These are phyloP conservation scores for Panaeolus cyanescens DNA, from an alignment of 768 basidiomycete species.

Conservation along the genomic window DNA sequence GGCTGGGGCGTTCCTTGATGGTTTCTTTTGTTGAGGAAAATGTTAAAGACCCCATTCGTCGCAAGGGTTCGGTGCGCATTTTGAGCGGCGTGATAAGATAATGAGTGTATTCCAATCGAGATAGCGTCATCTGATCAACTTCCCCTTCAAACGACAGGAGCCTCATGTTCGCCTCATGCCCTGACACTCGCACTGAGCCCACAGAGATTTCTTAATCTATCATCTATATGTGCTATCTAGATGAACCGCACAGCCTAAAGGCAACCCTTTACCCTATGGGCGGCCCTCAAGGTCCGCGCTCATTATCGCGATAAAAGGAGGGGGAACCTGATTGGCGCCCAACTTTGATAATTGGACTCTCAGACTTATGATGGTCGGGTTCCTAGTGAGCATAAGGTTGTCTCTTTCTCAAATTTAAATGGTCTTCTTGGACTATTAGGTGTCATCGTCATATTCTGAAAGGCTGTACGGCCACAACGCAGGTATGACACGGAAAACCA, in stretches of 20 bases:
- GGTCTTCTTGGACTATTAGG: too few species aligned
- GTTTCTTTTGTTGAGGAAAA: neutral
- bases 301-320: neutral
- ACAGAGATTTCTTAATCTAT: neutral
- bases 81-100: neutral
- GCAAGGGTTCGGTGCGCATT: neutral
- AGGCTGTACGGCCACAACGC: too few species aligned
- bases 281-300: neutral
- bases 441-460: too few species aligned
- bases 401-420: too few species aligned
- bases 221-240: neutral
- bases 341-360: neutral
- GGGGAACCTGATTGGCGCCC: conserved; percentile 1
- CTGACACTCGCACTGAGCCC: too few species aligned
- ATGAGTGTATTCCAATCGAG: neutral
- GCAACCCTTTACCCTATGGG: neutral
- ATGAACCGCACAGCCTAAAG: neutral
- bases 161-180: neutral
- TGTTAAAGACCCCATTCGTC: neutral
- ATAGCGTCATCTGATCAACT: neutral
- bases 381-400: too few species aligned
- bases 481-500: neutral
- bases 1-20: neutral
- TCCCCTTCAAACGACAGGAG: neutral
- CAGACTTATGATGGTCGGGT: neutral